Conservation (phyloP, 495 filamentous ascomycete species). For the Daldinia vernicosa region DNA sequence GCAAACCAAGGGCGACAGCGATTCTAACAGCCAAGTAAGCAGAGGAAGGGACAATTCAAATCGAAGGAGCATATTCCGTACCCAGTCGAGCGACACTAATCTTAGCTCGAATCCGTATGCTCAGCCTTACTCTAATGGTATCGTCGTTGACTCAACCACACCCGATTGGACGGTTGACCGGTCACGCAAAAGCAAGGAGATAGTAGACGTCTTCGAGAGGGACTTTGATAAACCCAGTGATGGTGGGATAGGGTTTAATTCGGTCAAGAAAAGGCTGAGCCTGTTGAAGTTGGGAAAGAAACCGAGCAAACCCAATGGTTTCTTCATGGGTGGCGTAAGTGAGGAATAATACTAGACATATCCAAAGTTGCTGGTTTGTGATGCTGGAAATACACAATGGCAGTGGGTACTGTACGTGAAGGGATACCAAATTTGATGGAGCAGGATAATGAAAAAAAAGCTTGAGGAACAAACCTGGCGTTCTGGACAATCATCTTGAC, state of each 20-base stretch:
- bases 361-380: slow-evolving; percentile 7
- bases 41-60: slow-evolving; percentile 41
- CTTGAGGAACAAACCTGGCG: slow-evolving; percentile 38
- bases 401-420: slow-evolving; percentile 12
- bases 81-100: slow-evolving; percentile 43
- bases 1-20: slow-evolving; percentile 46
- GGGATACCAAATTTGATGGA: slow-evolving; percentile 34
- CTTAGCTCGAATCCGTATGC: slow-evolving; percentile 28
- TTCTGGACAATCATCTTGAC: slow-evolving; percentile 36
- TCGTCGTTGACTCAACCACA: slow-evolving; percentile 46
- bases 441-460: slow-evolving; percentile 35
- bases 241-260: slow-evolving; percentile 56
- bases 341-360: slow-evolving; percentile 50
- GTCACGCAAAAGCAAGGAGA: slow-evolving; percentile 43
- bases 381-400: slow-evolving; percentile 10
- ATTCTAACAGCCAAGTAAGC: slow-evolving; percentile 45
- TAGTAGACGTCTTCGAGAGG: slow-evolving; percentile 41
- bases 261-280: slow-evolving; percentile 76
- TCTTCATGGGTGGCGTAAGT: slow-evolving; percentile 56
- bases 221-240: slow-evolving; percentile 40
- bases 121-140: slow-evolving; percentile 33
- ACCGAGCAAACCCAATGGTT: slow-evolving; percentile 62
- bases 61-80: slow-evolving; percentile 42
- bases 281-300: slow-evolving; percentile 73
- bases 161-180: slow-evolving; percentile 40